Percentiles rank a stretch among this genome's conserved stretches.
Evolutionary conservation across 2,329 filamentous ascomycete genomes (phyloP).

Genomic region (Akanthomyces uredinophilus): DNA sequence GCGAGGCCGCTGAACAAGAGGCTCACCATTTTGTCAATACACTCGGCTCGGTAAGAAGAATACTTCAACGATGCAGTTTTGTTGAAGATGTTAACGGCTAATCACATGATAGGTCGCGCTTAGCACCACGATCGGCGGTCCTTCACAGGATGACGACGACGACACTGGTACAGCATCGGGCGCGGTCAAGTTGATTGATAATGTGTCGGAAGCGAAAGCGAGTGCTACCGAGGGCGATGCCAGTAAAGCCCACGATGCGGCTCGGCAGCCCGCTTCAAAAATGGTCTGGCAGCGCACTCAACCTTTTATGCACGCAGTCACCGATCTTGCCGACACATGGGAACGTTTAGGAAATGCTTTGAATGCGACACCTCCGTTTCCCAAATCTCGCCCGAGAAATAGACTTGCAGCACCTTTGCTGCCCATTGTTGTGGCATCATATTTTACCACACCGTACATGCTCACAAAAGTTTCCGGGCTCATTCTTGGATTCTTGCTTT

Average conservation of each 20-base stretch:
- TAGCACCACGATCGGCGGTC: constrained; percentile 66
- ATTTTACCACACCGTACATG: constrained; percentile 33
- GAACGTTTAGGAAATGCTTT: constrained; percentile 51
- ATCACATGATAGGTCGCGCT: constrained; percentile 51
- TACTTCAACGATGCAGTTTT: too few species aligned
- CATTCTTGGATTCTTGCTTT: constrained; percentile 68
- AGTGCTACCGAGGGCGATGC: constrained; percentile 21
- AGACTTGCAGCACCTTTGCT: constrained; percentile 49
- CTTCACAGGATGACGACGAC: constrained; percentile 48
- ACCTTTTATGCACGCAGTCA: constrained; percentile 59
- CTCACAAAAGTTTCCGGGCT: constrained; percentile 63
- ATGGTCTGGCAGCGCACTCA: constrained; percentile 73
- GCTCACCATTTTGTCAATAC: constrained; percentile 71
- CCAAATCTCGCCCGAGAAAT: constrained; percentile 45
- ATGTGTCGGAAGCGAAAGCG: constrained; percentile 30
- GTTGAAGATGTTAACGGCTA: too few species aligned
- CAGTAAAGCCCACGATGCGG: constrained; percentile 62
- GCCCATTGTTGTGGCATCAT: constrained; percentile 26
- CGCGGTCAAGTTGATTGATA: constrained; percentile 22
- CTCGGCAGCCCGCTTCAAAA: constrained; percentile 69
- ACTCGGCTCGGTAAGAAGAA: constrained; percentile 34
- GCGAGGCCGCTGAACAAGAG: constrained; percentile 73
- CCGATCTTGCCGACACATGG: constrained; percentile 45
- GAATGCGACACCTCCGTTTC: constrained; percentile 60
- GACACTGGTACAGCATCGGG: not conserved